Conservation (phyloP, 2,329 filamentous ascomycete genomes). For the Exutisphaerella laricina region DNA sequence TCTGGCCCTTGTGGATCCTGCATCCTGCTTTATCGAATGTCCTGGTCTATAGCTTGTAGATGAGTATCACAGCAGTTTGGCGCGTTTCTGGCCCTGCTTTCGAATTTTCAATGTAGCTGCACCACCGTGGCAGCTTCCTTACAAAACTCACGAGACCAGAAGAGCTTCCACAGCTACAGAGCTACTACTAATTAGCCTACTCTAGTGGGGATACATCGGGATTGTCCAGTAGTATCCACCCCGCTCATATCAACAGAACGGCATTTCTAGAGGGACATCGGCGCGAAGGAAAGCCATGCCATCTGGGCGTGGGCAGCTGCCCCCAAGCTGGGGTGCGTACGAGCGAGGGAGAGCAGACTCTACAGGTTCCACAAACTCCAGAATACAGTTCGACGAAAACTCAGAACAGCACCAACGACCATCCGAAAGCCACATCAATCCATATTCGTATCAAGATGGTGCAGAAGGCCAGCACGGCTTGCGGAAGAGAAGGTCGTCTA, state of each 20-base stretch:
- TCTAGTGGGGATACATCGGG: conserved; percentile 1
- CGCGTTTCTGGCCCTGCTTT: too few species aligned
- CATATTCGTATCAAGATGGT: conserved; percentile 16
- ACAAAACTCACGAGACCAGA: background rate
- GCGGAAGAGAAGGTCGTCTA: conserved; percentile 41
- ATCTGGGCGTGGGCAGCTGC: conserved; percentile 30
- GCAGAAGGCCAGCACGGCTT: conserved; percentile 25
- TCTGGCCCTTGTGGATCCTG: background rate
- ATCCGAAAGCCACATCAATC: conserved; percentile 10
- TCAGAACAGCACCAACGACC: conserved; percentile 22
- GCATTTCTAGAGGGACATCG: background rate
- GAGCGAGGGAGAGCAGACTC: conserved; percentile 40
- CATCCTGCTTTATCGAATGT: background rate
- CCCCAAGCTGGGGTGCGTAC: conserved; percentile 44
- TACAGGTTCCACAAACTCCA: conserved; percentile 33
- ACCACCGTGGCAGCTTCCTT: background rate
- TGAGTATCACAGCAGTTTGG: too few species aligned
- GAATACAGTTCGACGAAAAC: conserved; percentile 28
- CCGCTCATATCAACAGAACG: background rate
- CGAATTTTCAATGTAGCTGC: too few species aligned
- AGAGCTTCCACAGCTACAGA: too few species aligned
- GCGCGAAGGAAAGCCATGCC: conserved; percentile 19
- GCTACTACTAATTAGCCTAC: too few species aligned
- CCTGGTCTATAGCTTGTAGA: too few species aligned
- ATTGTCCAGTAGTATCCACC: background rate